phyloP scores from a whole-genome alignment of 2,329 filamentous ascomycete species.

The Claviceps maximensis region DNA sequence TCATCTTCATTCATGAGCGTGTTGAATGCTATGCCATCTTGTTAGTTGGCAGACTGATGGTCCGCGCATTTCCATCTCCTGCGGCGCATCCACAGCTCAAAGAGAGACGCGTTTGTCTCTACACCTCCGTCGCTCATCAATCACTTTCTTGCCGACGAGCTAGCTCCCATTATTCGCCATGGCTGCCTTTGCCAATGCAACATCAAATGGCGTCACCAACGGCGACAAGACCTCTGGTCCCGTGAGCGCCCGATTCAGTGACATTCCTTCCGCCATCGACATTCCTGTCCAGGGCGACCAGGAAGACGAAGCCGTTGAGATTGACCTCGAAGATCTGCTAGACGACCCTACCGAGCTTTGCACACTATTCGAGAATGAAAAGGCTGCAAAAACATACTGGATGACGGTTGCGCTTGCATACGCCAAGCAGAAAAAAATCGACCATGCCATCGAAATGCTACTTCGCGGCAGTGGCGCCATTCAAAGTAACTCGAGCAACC shows the following conservation, averaged over 20 bases:
- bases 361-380: conserved; percentile 87
- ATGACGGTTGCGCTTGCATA: conserved; percentile 96
- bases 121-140: background rate
- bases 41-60: conserved; percentile 15
- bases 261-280: conserved; percentile 52
- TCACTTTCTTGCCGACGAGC: background rate
- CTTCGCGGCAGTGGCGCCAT: conserved; percentile 61
- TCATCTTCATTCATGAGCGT: background rate
- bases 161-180: conserved; percentile 19
- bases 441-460: conserved; percentile 64
- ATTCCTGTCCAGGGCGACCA: conserved; percentile 51
- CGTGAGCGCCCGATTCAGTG: conserved; percentile 45
- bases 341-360: conserved; percentile 94
- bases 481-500: conserved; percentile 54
- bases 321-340: conserved; percentile 78
- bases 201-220: conserved; percentile 29
- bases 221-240: conserved; percentile 22
- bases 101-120: conserved; percentile 16
- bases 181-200: conserved; percentile 30
- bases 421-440: conserved; percentile 86
- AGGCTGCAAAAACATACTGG: conserved; percentile 85
- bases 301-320: conserved; percentile 70
- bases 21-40: conserved; percentile 16
- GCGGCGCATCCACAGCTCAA: conserved; percentile 19
- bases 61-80: conserved; percentile 14